Percentiles rank a stretch among this genome's conserved stretches.
phyloP scores from a whole-genome alignment of 148 eudicot genomes.

The Fagopyrum homotropicum region DNA sequence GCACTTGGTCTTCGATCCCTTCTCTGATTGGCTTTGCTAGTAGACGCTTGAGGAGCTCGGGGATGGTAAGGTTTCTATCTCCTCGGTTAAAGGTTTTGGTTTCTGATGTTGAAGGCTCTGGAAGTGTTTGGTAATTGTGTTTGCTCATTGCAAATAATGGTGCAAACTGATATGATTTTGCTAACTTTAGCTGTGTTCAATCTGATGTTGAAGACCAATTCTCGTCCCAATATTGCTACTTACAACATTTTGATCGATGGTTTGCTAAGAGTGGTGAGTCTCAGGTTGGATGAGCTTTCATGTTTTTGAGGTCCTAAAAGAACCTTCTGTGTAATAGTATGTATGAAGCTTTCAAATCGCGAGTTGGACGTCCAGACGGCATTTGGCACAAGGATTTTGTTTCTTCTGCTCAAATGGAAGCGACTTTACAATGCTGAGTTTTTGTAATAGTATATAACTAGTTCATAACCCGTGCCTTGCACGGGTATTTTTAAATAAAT shows the following conservation, averaged over 20 bases:
- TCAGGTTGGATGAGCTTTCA: conserved; percentile 29
- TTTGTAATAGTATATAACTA: background rate
- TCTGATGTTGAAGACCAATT: conserved; percentile 62
- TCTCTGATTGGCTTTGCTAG: conserved; percentile 28
- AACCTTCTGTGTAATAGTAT: too few species aligned
- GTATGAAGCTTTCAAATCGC: too few species aligned
- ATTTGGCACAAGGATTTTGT: background rate
- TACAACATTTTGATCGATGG: conserved; percentile 69
- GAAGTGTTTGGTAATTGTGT: conserved; percentile 58
- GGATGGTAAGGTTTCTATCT: conserved; percentile 22
- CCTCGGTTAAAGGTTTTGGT: conserved; percentile 54
- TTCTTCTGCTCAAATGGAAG: background rate
- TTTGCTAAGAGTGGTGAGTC: conserved; percentile 52
- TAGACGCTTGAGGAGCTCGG: conserved; percentile 45
- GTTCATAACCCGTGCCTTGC: too few species aligned
- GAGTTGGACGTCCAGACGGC: background rate
- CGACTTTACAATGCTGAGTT: background rate
- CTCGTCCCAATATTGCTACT: conserved; percentile 43
- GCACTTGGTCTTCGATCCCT: too few species aligned
- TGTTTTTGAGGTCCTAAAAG: too few species aligned
- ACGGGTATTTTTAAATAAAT: too few species aligned
- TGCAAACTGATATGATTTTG: conserved; percentile 42
- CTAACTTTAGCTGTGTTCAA: conserved; percentile 59
- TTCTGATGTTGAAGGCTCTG: conserved; percentile 51
- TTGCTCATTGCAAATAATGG: conserved; percentile 51